These are phyloP conservation scores for Suillus weaverae DNA, from an alignment of 768 basidiomycete genomes.

Conservation along the genomic window DNA sequence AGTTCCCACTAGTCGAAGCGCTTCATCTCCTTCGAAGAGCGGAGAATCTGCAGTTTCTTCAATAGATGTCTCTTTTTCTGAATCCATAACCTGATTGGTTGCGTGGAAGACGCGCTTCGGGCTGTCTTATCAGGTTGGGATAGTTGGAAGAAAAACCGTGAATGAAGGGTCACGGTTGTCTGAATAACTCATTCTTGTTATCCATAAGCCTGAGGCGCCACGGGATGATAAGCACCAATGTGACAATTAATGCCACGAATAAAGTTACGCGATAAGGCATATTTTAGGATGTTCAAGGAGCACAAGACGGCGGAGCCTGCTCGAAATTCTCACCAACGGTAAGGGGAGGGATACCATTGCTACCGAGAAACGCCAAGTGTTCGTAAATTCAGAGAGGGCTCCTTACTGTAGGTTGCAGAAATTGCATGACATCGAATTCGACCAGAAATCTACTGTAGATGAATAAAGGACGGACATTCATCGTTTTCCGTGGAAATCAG, in stretches of 20 bases:
- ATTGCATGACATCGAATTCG: neutral
- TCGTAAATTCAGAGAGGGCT: neutral
- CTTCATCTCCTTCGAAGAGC: conserved; percentile 50
- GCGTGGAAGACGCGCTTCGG: neutral
- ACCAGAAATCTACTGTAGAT: neutral
- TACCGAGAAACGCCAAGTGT: neutral
- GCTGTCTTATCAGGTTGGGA: neutral
- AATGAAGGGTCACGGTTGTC: neutral
- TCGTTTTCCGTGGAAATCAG: neutral
- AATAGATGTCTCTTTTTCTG: neutral
- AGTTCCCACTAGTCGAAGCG: conserved; percentile 54
- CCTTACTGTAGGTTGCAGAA: neutral
- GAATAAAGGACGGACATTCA: neutral
- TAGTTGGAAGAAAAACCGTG: neutral
- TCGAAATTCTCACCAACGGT: neutral
- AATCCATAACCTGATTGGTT: neutral
- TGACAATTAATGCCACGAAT: neutral
- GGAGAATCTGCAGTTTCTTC: neutral
- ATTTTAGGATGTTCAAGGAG: conserved; percentile 6
- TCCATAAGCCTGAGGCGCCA: neutral
- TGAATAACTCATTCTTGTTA: neutral
- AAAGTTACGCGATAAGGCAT: neutral
- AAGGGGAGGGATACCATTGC: neutral
- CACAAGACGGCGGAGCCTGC: neutral
- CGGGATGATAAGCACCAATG: neutral